Percentiles rank a stretch among this genome's conserved stretches.
Evolutionary conservation across 2,329 filamentous ascomycete species (phyloP).

Genomic region (Epichloe baconii): DNA sequence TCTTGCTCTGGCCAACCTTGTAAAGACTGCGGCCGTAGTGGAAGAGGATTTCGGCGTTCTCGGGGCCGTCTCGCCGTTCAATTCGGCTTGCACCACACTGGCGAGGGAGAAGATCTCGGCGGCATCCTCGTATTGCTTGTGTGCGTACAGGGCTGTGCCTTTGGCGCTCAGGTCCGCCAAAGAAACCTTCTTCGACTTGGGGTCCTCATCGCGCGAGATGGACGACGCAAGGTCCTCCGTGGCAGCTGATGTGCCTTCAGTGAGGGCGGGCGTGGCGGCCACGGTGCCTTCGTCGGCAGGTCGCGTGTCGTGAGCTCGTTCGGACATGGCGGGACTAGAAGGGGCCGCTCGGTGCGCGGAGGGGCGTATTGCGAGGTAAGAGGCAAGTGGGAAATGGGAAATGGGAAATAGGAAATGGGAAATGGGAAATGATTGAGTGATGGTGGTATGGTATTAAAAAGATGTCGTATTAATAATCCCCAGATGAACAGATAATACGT

Average conservation of each 20-base stretch:
- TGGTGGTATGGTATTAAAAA: neutral
- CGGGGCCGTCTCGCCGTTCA: conserved; percentile 84
- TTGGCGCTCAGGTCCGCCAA: conserved; percentile 68
- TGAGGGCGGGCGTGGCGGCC: neutral
- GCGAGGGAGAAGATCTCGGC: conserved; percentile 81
- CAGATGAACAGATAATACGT: neutral
- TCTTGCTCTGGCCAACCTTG: conserved; percentile 86
- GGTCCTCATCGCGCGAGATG: conserved; percentile 27
- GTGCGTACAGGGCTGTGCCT: conserved; percentile 72
- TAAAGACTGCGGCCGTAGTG: conserved; percentile 89
- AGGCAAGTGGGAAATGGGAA: neutral
- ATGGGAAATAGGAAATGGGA: too few relatives aligned
- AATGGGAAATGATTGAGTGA: neutral
- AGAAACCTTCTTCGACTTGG: conserved; percentile 44
- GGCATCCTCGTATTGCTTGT: conserved; percentile 78
- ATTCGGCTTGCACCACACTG: conserved; percentile 74
- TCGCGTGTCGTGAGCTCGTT: conserved; percentile 10
- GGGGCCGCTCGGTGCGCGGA: neutral
- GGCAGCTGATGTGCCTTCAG: conserved; percentile 7
- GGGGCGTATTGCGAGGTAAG: neutral
- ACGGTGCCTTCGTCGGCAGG: conserved; percentile 7
- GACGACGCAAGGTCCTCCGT: conserved; percentile 10
- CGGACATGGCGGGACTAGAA: conserved; percentile 10
- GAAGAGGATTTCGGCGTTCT: conserved; percentile 90
- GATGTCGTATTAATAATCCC: neutral